Evolutionary conservation across 768 basidiomycete genomes (phyloP).

Genomic region (Mycena crocata): DNA sequence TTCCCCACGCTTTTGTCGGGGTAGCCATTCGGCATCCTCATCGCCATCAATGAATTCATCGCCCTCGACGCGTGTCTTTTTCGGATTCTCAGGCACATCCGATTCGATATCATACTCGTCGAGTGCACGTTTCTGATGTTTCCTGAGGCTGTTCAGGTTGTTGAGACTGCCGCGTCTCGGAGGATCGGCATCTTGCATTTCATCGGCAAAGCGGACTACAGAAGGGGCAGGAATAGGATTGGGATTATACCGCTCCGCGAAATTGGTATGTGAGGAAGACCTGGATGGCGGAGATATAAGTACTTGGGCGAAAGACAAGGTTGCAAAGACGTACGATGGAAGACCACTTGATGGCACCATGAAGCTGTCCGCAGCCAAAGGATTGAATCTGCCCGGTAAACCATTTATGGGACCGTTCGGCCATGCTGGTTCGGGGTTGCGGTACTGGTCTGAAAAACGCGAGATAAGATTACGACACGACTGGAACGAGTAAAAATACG

Average conservation of each 20-base stretch:
- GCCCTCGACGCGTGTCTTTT: slow-evolving; percentile 66
- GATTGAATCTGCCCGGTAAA: slow-evolving; percentile 40
- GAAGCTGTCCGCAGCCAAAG: slow-evolving; percentile 30
- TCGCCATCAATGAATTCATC: slow-evolving; percentile 61
- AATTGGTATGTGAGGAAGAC: slow-evolving; percentile 39
- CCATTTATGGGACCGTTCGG: slow-evolving; percentile 25
- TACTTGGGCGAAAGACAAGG: not conserved
- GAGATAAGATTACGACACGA: slow-evolving; percentile 42
- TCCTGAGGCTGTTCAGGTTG: slow-evolving; percentile 41
- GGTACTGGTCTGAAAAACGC: slow-evolving; percentile 36
- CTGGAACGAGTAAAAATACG: slow-evolving; percentile 38
- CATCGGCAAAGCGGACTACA: slow-evolving; percentile 34
- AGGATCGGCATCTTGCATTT: slow-evolving; percentile 34
- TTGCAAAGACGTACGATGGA: slow-evolving; percentile 25
- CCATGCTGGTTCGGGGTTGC: slow-evolving; percentile 33
- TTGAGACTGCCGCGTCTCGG: slow-evolving; percentile 47
- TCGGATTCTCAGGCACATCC: slow-evolving; percentile 54
- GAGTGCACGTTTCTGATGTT: slow-evolving; percentile 55
- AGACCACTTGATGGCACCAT: slow-evolving; percentile 26
- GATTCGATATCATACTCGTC: slow-evolving; percentile 57
- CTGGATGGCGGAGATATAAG: slow-evolving; percentile 13
- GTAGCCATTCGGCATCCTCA: slow-evolving; percentile 57
- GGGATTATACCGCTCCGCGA: slow-evolving; percentile 53
- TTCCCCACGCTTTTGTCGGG: slow-evolving; percentile 53
- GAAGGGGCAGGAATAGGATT: slow-evolving; percentile 35